phyloP scores from a whole-genome alignment of 2,329 filamentous ascomycete genomes.

The Monosporascus sp. region DNA sequence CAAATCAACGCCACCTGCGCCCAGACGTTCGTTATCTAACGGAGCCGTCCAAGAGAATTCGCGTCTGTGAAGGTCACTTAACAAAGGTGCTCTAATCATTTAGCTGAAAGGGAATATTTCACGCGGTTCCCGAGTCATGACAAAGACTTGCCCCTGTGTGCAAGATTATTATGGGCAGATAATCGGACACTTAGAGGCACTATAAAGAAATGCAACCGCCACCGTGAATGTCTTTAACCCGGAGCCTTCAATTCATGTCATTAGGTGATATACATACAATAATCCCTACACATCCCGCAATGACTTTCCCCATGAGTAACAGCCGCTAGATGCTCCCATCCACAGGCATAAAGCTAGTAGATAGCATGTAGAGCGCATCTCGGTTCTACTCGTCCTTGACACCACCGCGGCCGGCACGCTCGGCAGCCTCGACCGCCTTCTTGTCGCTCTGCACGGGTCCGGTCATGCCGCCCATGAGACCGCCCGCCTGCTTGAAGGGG shows the following conservation, averaged over 20 bases:
- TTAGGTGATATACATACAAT: background rate
- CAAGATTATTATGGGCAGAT: too few relatives aligned
- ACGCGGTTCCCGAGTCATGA: too few relatives aligned
- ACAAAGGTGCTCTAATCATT: too few relatives aligned
- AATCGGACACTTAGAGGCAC: too few relatives aligned
- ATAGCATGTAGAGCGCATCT: too few relatives aligned
- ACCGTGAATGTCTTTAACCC: background rate
- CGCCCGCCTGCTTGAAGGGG: conserved; percentile 83
- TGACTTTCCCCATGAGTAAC: background rate
- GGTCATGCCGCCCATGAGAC: conserved; percentile 75
- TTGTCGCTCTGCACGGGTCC: conserved; percentile 83
- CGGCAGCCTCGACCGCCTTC: conserved; percentile 75
- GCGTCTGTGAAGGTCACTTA: too few relatives aligned
- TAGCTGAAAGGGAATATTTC: too few relatives aligned
- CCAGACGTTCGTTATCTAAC: background rate
- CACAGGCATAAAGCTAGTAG: background rate
- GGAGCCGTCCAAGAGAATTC: too few relatives aligned
- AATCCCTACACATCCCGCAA: background rate
- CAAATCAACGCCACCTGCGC: background rate
- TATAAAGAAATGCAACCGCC: too few relatives aligned
- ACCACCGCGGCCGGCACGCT: conserved; percentile 68
- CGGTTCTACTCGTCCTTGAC: conserved; percentile 63
- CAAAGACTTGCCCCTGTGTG: too few relatives aligned
- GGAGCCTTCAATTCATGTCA: background rate
- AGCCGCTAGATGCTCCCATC: background rate